Percentiles rank a stretch among this genome's conserved stretches.
These are phyloP conservation scores for Aspergillus terreus DNA, from an alignment of 2,329 filamentous ascomycete genomes.

Conservation along the genomic window DNA sequence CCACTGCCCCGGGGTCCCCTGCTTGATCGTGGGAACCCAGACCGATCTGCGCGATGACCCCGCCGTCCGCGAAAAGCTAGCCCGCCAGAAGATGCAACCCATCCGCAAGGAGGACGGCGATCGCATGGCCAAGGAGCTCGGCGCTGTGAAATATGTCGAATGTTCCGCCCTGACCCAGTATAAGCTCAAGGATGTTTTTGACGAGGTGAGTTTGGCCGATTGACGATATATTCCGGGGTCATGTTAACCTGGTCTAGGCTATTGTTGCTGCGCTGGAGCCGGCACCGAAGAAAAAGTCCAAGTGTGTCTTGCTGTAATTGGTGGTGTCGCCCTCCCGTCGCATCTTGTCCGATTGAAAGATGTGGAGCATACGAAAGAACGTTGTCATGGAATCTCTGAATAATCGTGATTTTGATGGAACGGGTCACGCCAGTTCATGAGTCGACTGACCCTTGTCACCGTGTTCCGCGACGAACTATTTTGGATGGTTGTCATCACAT, in stretches of 20 bases:
- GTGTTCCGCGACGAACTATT: constrained; percentile 2
- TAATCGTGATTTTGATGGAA: not conserved
- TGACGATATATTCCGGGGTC: constrained; percentile 3
- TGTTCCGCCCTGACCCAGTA: constrained; percentile 97
- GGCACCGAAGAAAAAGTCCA: constrained; percentile 73
- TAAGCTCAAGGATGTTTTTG: constrained; percentile 98
- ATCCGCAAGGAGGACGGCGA: constrained; percentile 92
- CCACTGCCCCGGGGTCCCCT: constrained; percentile 96
- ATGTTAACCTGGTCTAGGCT: constrained; percentile 53
- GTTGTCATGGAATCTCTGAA: not conserved
- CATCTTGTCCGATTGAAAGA: not conserved
- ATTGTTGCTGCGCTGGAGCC: constrained; percentile 95
- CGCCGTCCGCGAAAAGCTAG: constrained; percentile 82
- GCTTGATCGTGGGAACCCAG: constrained; percentile 96
- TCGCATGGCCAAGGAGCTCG: constrained; percentile 93
- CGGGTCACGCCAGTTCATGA: not conserved
- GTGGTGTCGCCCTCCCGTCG: not conserved
- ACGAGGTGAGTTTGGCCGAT: constrained; percentile 66
- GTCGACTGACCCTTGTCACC: constrained; percentile 1
- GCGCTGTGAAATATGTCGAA: constrained; percentile 97
- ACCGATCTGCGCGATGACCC: constrained; percentile 90
- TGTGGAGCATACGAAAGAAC: constrained; percentile 1
- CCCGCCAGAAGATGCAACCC: constrained; percentile 93
- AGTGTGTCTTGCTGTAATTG: constrained; percentile 65
- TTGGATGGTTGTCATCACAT: constrained; percentile 4